Base-by-base conservation (phyloP, 257 asterid species). In the Coffea canephora region DNA sequence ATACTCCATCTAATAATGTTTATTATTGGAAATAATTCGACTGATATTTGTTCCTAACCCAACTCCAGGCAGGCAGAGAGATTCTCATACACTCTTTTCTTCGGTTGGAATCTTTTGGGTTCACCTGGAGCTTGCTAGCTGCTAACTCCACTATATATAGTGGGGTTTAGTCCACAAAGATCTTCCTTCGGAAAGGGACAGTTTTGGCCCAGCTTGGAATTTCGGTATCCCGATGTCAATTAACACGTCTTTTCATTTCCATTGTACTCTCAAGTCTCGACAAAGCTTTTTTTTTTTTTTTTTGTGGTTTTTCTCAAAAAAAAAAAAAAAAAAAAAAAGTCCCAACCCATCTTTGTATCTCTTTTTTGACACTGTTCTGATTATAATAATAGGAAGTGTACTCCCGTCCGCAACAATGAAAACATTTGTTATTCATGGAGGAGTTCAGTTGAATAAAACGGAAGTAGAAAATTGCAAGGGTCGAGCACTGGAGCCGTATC, bases 91-190 rank as follows among this genome's bases (percentile, higher is more conserved):
- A 45, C 7, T 8, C 9, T n/a, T n/a, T n/a, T n/a, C n/a, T 19
- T 71, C 41, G 49, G 18, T 61, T 76, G 82, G 83, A 80, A 79
- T 76, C 73, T 76, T 76, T 77, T 81, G 36, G 78, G 71, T 46
- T 50, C n/a, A 57, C 59, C 48, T n/a, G n/a, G n/a, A 25, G 55
- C 21, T 65, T 64, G 69, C 41, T 64, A 65, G 36, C 13, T 72
- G 61, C 71, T 55, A 19, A n/a, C 9, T 49, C 64, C 48, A 4
- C 25, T 12, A 64, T 55, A 21, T 78, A 34, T 66, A 61, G n/a
- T 69, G 68, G 67, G 46, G 52, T 65, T 76, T 15, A 59, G 84
- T 62, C 84, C 74, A 62, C 55, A 61, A n/a, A 54, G 55, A 78
- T 66, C 77, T 55, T 73, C 82, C 39, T 31, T 54, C 25, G 46